These are phyloP conservation scores for Erythrophleum fordii DNA, from an alignment of 306 rosid genomes.

Conservation along the genomic window DNA sequence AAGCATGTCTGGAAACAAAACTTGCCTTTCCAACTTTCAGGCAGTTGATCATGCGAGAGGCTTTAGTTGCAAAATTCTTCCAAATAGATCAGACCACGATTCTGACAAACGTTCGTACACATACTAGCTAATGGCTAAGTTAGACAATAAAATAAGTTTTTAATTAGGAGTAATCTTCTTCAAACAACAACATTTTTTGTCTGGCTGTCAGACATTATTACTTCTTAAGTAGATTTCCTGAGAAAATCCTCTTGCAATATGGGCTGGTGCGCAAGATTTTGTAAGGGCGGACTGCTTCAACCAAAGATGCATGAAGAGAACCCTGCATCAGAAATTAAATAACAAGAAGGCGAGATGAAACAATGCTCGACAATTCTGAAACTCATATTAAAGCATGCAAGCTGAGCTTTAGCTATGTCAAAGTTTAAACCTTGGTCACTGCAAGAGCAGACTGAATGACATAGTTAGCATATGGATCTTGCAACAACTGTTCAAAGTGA, in stretches of 20 bases:
- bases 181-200: constrained; percentile 44
- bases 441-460: constrained; percentile 68
- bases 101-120: constrained; percentile 7
- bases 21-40: constrained; percentile 28
- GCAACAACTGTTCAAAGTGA: constrained; percentile 62
- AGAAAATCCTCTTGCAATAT: constrained; percentile 77
- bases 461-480: constrained; percentile 80
- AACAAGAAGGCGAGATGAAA: neutral
- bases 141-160: neutral
- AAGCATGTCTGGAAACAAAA: neutral
- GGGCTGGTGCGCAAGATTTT: constrained; percentile 63
- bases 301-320: constrained; percentile 54
- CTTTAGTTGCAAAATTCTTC: constrained; percentile 15
- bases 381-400: neutral
- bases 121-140: neutral
- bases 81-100: neutral
- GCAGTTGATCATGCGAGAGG: neutral
- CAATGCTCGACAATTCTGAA: neutral
- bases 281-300: constrained; percentile 53
- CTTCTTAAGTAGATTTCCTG: constrained; percentile 51
- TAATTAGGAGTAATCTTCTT: neutral
- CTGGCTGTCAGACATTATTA: constrained; percentile 39
- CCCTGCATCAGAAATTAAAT: constrained; percentile 52
- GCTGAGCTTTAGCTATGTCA: neutral
- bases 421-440: constrained; percentile 57